Percentiles rank a stretch among this genome's conserved stretches.
phyloP scores from a whole-genome alignment of 345 rosid genomes.

The Eucalyptus sp. region DNA sequence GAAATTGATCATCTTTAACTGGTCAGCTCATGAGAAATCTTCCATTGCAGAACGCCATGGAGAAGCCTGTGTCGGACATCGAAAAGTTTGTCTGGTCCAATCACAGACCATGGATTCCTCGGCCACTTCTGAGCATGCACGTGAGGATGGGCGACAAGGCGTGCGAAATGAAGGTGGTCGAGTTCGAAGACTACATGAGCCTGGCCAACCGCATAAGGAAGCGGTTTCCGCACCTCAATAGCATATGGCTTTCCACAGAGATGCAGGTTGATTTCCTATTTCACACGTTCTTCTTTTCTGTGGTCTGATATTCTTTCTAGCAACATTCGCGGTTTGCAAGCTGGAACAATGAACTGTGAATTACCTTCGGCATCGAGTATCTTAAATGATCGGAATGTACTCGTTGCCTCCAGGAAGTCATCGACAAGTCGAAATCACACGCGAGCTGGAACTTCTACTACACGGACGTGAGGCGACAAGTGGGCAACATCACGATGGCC shows the following conservation, averaged over 20 bases:
- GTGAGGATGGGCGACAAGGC: slow-evolving; percentile 99
- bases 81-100: slow-evolving; percentile 71
- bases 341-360: not conserved
- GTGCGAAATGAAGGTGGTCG: slow-evolving; percentile 77
- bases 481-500: slow-evolving; percentile 74
- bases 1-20: not conserved
- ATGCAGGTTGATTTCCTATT: slow-evolving; percentile 49
- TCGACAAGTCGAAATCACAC: slow-evolving; percentile 41
- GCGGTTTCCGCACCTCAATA: slow-evolving; percentile 57
- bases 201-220: slow-evolving; percentile 51
- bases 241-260: slow-evolving; percentile 88
- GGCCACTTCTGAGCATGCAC: slow-evolving; percentile 88
- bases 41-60: slow-evolving; percentile 7
- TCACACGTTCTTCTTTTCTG: not conserved
- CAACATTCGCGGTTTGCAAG: not conserved
- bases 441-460: slow-evolving; percentile 63
- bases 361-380: not conserved
- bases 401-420: slow-evolving; percentile 33
- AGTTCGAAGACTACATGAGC: slow-evolving; percentile 55
- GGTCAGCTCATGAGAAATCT: not conserved
- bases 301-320: not conserved
- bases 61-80: slow-evolving; percentile 32
- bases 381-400: not conserved
- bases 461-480: slow-evolving; percentile 73
- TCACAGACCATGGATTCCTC: slow-evolving; percentile 78